A percentile compares a stretch with the other conserved stretches of the same genome.
Evolutionary conservation across 371 early-diverging fungal genomes (phyloP).

Genomic region (Mucor lusitanicus): DNA sequence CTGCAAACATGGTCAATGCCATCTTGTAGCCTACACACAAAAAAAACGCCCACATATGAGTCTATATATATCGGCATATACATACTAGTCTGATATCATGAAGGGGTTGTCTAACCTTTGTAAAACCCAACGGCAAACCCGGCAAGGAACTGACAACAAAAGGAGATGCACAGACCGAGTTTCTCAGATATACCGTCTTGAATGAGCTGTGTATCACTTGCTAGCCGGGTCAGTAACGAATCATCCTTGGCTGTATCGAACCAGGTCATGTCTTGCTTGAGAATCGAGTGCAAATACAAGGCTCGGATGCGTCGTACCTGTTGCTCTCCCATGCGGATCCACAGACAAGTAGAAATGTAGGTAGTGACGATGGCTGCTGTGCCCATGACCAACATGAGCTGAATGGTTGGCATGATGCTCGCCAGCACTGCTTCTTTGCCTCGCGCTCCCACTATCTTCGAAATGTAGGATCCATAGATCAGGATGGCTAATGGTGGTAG

Average conservation of each 20-base stretch:
- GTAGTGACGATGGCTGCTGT: constrained; percentile 30
- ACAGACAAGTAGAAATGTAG: constrained; percentile 34
- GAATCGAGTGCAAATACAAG: constrained; percentile 63
- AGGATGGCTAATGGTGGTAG: constrained; percentile 40
- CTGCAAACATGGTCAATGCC: constrained; percentile 70
- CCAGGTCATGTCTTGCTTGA: constrained; percentile 87
- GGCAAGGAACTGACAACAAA: constrained; percentile 29
- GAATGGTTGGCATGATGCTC: constrained; percentile 20
- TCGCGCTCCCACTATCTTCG: background rate
- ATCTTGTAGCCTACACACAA: constrained; percentile 72
- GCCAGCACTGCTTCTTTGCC: constrained; percentile 5
- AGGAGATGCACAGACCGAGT: constrained; percentile 70
- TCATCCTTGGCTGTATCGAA: constrained; percentile 71
- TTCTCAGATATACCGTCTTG: constrained; percentile 88
- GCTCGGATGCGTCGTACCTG: constrained; percentile 37
- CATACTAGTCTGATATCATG: no score
- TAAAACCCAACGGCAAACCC: constrained; percentile 59
- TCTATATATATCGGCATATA: no score
- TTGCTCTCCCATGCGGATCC: constrained; percentile 36
- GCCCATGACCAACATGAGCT: constrained; percentile 38
- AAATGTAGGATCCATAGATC: constrained; percentile 40
- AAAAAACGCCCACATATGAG: no score
- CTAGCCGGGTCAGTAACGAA: constrained; percentile 68
- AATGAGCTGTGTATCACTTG: constrained; percentile 71
- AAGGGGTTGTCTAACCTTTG: constrained; percentile 22